phyloP scores from a whole-genome alignment of 164 flowering plant genomes.

The Sedum album region DNA sequence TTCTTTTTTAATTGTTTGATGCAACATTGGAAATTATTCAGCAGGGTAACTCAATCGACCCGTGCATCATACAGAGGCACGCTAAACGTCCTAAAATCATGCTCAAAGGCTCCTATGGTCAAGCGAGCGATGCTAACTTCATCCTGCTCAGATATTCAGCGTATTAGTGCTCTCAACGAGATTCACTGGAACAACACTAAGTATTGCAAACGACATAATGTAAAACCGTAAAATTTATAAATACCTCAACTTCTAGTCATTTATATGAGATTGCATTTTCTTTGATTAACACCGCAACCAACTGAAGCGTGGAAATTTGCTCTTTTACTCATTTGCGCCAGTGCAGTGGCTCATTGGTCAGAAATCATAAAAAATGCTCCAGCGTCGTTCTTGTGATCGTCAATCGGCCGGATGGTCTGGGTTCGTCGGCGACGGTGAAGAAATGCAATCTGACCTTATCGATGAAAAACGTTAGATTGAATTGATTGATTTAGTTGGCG shows the following conservation, averaged over 20 bases:
- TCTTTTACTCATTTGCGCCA: constrained; percentile 79
- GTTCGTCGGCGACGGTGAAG: too few species aligned
- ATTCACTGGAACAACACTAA: constrained; percentile 89
- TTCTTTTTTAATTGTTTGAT: background rate
- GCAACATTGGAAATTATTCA: background rate
- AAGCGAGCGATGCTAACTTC: constrained; percentile 88
- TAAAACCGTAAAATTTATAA: constrained; percentile 15
- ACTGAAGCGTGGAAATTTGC: constrained; percentile 20
- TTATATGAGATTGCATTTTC: too few species aligned
- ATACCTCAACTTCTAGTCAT: background rate
- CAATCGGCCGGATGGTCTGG: too few species aligned
- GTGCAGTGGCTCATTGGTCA: constrained; percentile 76
- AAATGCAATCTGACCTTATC: too few species aligned
- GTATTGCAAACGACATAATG: constrained; percentile 72
- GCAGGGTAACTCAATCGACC: constrained; percentile 76
- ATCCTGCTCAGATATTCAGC: constrained; percentile 73
- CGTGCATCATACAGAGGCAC: constrained; percentile 64
- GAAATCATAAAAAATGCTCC: constrained; percentile 62
- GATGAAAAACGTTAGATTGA: too few species aligned
- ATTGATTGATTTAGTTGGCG: too few species aligned
- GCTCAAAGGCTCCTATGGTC: constrained; percentile 46
- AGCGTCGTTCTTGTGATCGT: too few species aligned
- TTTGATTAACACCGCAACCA: too few species aligned
- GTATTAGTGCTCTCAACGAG: constrained; percentile 57
- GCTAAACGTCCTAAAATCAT: constrained; percentile 68